These are phyloP conservation scores for Fonsecaea monophora DNA, from an alignment of 2,329 filamentous ascomycete species.

Conservation along the genomic window DNA sequence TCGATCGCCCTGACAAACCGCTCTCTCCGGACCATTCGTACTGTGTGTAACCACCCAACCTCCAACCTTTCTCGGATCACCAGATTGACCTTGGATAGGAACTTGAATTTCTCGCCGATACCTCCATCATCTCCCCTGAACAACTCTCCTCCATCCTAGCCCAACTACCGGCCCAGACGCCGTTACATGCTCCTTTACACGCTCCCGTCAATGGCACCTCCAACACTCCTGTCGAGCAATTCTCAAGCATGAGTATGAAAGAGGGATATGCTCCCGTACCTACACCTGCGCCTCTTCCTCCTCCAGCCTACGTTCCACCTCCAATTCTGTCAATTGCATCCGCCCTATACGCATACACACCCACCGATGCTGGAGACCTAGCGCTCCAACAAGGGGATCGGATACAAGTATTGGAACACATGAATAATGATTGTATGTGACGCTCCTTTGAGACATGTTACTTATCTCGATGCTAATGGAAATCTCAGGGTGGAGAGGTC, in stretches of 20 bases:
- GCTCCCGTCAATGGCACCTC: conserved; percentile 46
- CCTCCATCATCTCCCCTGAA: conserved; percentile 75
- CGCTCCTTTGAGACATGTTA: background rate
- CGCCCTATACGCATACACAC: conserved; percentile 83
- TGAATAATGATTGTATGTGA: conserved; percentile 83
- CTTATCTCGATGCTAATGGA: conserved; percentile 36
- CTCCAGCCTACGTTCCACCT: conserved; percentile 59
- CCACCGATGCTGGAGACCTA: conserved; percentile 80
- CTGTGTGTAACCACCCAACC: conserved; percentile 60
- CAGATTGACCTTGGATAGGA: conserved; percentile 63
- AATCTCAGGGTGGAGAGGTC: conserved; percentile 73
- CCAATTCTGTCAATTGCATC: conserved; percentile 73
- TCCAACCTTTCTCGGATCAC: conserved; percentile 20
- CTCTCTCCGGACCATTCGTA: conserved; percentile 86
- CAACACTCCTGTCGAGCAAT: conserved; percentile 49
- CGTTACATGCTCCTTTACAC: conserved; percentile 45
- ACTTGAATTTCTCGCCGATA: conserved; percentile 86
- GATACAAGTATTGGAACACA: conserved; percentile 83
- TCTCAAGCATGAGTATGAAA: conserved; percentile 54
- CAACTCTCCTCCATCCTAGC: conserved; percentile 76
- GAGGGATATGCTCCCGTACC: conserved; percentile 50
- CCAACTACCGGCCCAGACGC: conserved; percentile 72
- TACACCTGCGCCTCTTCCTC: conserved; percentile 54
- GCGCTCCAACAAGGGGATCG: conserved; percentile 80
- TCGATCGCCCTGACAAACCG: conserved; percentile 73